Evolutionary conservation across 768 basidiomycete species (phyloP), one percentile per base, ranked within the genome.

Genomic region (Suillus americanus): DNA sequence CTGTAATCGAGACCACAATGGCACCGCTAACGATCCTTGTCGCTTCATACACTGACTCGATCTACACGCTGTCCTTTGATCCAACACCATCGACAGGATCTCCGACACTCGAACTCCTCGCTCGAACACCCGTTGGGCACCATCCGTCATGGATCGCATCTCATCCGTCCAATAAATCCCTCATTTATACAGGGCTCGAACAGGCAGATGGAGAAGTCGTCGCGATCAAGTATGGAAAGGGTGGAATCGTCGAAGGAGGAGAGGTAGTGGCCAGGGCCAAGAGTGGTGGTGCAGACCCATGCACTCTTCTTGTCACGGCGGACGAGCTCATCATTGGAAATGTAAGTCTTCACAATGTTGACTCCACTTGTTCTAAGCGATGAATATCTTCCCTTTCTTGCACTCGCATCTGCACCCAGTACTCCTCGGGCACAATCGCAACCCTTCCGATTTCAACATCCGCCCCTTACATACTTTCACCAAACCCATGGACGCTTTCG

Each of bases 61-160:
- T 94, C 66, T 80, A 82, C 45, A 87, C 89, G 1, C 79, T 93
- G 61, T 71, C 75, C 23, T 94, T 95, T 70, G 85, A 91, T 69
- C 79, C 86, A 4, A 85, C 74, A 79, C 86, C 50, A 75, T 83
- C 72, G 75, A 80, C 46, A 78, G 90, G 67, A 77, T 78, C 61
- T 82, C 88, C 30, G 75, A 89, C 80, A 28, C 75, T 93, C 63
- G 77, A 77, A 13, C 72, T 84, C 38, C 69, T 77, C 14, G 82
- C 85, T 5, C 67, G 80, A 18, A 69, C 85, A 60, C 71, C 74
- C 10, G 84, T 87, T 41, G 89, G 90, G 33, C 75, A 81, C 67
- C 85, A 86, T 69, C 90, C 92, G 0, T 92, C 91, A 6, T 95
- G 93, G 93, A 81, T 95, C 66, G 83, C 87, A 13, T 76, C 79